Evolutionary conservation across 2,329 filamentous ascomycete species (phyloP).

Genomic region (Talaromyces sp.): DNA sequence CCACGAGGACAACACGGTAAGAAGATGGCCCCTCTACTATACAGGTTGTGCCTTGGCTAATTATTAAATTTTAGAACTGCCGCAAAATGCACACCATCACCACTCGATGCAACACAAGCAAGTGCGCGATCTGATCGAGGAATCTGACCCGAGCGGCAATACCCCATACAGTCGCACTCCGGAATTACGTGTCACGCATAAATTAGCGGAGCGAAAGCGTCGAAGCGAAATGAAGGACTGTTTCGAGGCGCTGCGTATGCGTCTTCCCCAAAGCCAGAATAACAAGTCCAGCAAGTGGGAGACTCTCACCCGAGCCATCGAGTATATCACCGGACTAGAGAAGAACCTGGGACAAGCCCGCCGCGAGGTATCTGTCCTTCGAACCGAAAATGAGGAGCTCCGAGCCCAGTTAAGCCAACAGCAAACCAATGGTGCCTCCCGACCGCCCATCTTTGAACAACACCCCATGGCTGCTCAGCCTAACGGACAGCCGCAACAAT

Average conservation of each 20-base stretch:
- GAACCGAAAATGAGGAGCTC: slow-evolving; percentile 41
- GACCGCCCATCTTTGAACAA: slow-evolving; percentile 38
- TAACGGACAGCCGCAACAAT: slow-evolving; percentile 37
- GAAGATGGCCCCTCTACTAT: too few species aligned
- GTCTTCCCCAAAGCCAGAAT: slow-evolving; percentile 50
- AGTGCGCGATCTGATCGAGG: slow-evolving; percentile 50
- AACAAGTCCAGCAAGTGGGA: slow-evolving; percentile 59
- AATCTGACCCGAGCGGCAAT: slow-evolving; percentile 44
- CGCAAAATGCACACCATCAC: slow-evolving; percentile 52
- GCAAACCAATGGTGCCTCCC: slow-evolving; percentile 35
- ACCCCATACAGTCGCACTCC: slow-evolving; percentile 55
- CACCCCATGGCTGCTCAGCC: slow-evolving; percentile 38
- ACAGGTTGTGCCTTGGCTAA: too few species aligned
- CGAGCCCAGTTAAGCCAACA: slow-evolving; percentile 44
- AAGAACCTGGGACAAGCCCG: slow-evolving; percentile 41
- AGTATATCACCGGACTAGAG: slow-evolving; percentile 52
- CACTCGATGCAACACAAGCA: slow-evolving; percentile 53
- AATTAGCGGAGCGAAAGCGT: slow-evolving; percentile 54
- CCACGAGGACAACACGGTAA: slow-evolving; percentile 53
- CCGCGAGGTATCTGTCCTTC: slow-evolving; percentile 43
- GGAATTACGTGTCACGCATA: slow-evolving; percentile 53
- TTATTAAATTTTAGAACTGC: slow-evolving; percentile 42
- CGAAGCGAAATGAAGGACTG: slow-evolving; percentile 58
- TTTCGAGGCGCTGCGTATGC: slow-evolving; percentile 50
- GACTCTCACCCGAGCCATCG: slow-evolving; percentile 52